Evolutionary conservation across 345 rosid genomes (phyloP).

Genomic region (Eucalyptus microcorys): DNA sequence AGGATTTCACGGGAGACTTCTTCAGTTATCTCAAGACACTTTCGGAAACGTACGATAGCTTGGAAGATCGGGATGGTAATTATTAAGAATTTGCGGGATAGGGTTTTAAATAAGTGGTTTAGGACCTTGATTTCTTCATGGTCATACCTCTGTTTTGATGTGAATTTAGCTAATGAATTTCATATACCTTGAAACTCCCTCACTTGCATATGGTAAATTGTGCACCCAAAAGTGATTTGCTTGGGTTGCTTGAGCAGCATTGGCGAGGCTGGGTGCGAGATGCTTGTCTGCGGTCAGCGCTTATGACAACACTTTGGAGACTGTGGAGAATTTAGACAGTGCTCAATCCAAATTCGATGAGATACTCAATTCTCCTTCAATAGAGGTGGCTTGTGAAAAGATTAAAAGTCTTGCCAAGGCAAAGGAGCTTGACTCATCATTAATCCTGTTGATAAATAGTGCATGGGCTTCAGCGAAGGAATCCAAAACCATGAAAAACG

Average conservation of each 20-base stretch:
- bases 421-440: slow-evolving; percentile 84
- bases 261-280: slow-evolving; percentile 71
- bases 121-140: background rate
- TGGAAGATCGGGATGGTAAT: slow-evolving; percentile 89
- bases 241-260: slow-evolving; percentile 27
- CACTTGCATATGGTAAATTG: background rate
- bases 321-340: slow-evolving; percentile 52
- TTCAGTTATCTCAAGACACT: slow-evolving; percentile 51
- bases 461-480: slow-evolving; percentile 92
- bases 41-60: slow-evolving; percentile 52
- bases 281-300: slow-evolving; percentile 86
- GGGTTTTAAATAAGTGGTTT: background rate
- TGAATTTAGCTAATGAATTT: background rate
- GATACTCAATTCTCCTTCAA: slow-evolving; percentile 66
- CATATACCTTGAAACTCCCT: background rate
- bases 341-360: slow-evolving; percentile 90
- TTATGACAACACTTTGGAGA: slow-evolving; percentile 67
- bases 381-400: slow-evolving; percentile 77
- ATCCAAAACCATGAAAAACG: slow-evolving; percentile 59
- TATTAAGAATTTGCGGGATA: background rate
- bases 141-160: background rate
- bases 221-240: background rate
- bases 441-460: slow-evolving; percentile 70
- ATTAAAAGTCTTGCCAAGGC: slow-evolving; percentile 75
- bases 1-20: slow-evolving; percentile 76